Evolutionary conservation across 1,284 basidiomycete genomes (phyloP).

Genomic region (Wolfiporia cocos): DNA sequence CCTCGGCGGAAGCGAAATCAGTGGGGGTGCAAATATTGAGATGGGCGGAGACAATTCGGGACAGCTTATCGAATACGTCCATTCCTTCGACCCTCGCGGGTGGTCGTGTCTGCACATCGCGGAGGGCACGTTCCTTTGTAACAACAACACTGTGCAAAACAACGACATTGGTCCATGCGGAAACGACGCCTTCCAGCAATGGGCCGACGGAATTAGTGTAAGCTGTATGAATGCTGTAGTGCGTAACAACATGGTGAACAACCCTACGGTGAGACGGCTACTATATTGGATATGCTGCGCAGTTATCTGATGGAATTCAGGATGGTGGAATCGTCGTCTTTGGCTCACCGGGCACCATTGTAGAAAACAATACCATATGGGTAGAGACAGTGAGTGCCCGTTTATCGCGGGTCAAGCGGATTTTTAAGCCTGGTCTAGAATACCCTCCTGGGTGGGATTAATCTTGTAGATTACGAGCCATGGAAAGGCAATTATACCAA

Average conservation of each 20-base stretch:
- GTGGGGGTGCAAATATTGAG: slow-evolving; percentile 73
- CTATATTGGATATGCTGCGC: neutral
- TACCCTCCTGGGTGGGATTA: slow-evolving; percentile 54
- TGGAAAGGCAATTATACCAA: slow-evolving; percentile 68
- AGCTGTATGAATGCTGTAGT: slow-evolving; percentile 64
- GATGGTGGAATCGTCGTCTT: slow-evolving; percentile 84
- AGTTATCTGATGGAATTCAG: slow-evolving; percentile 11
- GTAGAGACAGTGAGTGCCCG: slow-evolving; percentile 51
- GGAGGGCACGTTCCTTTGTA: slow-evolving; percentile 64
- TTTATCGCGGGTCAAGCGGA: no score
- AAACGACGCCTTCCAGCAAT: slow-evolving; percentile 57
- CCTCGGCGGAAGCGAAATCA: slow-evolving; percentile 37
- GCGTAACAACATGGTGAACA: slow-evolving; percentile 67
- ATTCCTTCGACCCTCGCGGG: slow-evolving; percentile 61
- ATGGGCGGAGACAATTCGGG: slow-evolving; percentile 65
- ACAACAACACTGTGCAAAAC: slow-evolving; percentile 60
- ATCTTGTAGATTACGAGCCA: slow-evolving; percentile 74
- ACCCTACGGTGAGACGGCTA: slow-evolving; percentile 42
- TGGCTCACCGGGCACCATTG: slow-evolving; percentile 69
- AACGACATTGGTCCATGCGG: slow-evolving; percentile 80
- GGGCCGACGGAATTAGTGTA: slow-evolving; percentile 84
- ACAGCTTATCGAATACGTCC: slow-evolving; percentile 68
- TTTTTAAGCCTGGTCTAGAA: no score
- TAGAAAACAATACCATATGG: slow-evolving; percentile 75
- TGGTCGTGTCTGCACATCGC: slow-evolving; percentile 73